Percentiles rank a stretch among this genome's conserved stretches.
Evolutionary conservation across 2,329 filamentous ascomycete species (phyloP).

Genomic region (Ampelomyces quisqualis): DNA sequence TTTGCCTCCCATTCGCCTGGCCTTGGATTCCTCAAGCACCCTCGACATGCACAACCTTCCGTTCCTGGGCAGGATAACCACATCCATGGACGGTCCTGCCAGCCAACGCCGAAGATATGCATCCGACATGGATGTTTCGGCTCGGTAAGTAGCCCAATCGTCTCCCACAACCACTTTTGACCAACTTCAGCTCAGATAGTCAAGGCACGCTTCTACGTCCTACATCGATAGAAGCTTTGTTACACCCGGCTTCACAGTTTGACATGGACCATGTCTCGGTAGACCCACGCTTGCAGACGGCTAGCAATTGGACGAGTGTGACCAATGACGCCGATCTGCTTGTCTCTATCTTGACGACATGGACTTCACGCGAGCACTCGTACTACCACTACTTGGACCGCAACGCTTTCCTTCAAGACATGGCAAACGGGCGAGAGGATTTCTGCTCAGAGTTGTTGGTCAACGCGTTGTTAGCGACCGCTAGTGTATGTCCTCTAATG

Average conservation of each 20-base stretch:
- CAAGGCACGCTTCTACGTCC: constrained; percentile 14
- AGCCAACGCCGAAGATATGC: constrained; percentile 28
- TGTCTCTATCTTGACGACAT: constrained; percentile 25
- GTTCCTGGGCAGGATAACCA: constrained; percentile 19
- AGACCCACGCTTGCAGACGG: constrained; percentile 23
- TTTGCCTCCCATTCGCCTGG: constrained; percentile 32
- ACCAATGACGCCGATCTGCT: constrained; percentile 22
- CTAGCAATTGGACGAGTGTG: constrained; percentile 28
- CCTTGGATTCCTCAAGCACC: constrained; percentile 22
- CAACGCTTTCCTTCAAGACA: constrained; percentile 34
- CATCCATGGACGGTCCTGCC: constrained; percentile 21
- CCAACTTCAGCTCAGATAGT: constrained; percentile 34
- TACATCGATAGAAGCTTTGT: constrained; percentile 27
- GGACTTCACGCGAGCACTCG: constrained; percentile 29
- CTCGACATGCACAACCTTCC: constrained; percentile 15
- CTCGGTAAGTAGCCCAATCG: constrained; percentile 24
- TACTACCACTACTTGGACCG: constrained; percentile 37
- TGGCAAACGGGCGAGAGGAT: constrained; percentile 22
- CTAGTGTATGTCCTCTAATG: constrained; percentile 25
- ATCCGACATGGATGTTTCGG: constrained; percentile 27
- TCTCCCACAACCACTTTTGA: constrained; percentile 22
- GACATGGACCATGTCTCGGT: constrained; percentile 6
- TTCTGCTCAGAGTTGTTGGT: constrained; percentile 37
- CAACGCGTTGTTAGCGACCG: constrained; percentile 33
- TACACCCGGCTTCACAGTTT: constrained; percentile 14